Base-by-base conservation (phyloP, 2,329 filamentous ascomycete genomes). In the Exophiala sideris region DNA sequence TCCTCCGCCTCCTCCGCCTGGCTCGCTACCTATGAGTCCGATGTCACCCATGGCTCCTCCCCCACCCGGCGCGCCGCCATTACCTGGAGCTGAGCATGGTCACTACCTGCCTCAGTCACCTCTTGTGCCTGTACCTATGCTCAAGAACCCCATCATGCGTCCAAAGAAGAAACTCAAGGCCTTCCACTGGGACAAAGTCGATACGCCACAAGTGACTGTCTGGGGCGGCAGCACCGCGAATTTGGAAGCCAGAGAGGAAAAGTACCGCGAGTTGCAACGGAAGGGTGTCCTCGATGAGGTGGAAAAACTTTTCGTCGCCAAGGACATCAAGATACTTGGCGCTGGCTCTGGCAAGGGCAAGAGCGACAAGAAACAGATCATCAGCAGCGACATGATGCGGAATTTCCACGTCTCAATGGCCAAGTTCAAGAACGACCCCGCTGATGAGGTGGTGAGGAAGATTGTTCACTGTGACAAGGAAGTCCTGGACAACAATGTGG, bases 141-240 rank as follows among this genome's bases (percentile, higher is more conserved):
- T 89, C 62, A 84, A 86, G 40, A 74, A 95, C 65, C 86, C 89
- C 34, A 88, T 91, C 57, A 89, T 91, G 48, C 80, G 92, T 64
- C 91, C 94, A 18, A 97, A 96, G 82, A 97, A 96, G 84, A 99
- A 97, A 79, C 89, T 99, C 72, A 99, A 99, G 83, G 92, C 92
- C 55, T 80, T 99, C 63, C 94, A 99, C 76, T 97, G 94, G 92
- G 94, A 99, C 74, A 97, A 97, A 78, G 90, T 99, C 50, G 94
- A 99, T 72, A 83, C 88, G 49, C 89, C 91, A 18, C 85, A 94
- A 69, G 88, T 90, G 47, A 96, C 92, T 50, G 89, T 96, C 64
- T 97, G 92, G 92, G 91, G 91, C 33, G 90, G 95, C 70, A 83
- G 95, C 70, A 83, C 88, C 29, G 87, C 89, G 4, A 95, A 89